Conservation (phyloP, 805 yeast species). For the Teunomyces atbi region DNA sequence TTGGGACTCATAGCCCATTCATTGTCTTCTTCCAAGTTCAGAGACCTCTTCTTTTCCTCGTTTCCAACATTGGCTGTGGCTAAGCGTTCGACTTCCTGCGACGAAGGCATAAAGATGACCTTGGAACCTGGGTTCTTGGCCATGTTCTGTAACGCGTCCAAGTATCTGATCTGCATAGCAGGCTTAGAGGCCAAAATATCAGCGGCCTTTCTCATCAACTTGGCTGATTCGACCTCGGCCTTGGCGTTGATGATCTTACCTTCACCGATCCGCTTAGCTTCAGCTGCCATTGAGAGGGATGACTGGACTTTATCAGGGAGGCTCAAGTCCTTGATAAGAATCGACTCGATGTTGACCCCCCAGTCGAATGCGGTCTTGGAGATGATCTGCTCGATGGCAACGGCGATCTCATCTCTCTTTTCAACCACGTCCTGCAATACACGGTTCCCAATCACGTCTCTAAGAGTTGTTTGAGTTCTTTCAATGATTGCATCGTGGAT, state of each 20-base stretch:
- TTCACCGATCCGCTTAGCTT: conserved; percentile 73
- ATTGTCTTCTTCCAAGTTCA: conserved; percentile 21
- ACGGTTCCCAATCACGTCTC: conserved; percentile 69
- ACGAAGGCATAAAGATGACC: conserved; percentile 70
- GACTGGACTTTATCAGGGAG: conserved; percentile 55
- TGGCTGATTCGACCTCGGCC: conserved; percentile 75
- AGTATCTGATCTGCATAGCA: conserved; percentile 75
- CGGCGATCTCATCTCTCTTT: conserved; percentile 69
- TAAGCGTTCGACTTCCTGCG: conserved; percentile 41
- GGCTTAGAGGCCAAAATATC: conserved; percentile 71
- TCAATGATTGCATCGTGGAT: conserved; percentile 58
- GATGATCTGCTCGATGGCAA: conserved; percentile 59
- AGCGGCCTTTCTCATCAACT: conserved; percentile 75
- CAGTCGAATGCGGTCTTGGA: conserved; percentile 61
- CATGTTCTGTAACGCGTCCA: conserved; percentile 78
- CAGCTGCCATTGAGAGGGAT: conserved; percentile 71
- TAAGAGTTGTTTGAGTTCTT: conserved; percentile 68
- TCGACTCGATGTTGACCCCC: conserved; percentile 70
- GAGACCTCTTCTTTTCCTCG: conserved; percentile 8
- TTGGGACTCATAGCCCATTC: conserved; percentile 20
- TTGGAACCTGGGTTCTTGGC: conserved; percentile 60
- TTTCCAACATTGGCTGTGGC: conserved; percentile 24
- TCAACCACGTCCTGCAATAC: conserved; percentile 70
- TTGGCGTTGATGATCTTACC: conserved; percentile 71
- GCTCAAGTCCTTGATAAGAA: conserved; percentile 63